Conservation (phyloP, 176 grass and related monocot species). For the Puccinellia tenuiflora region DNA sequence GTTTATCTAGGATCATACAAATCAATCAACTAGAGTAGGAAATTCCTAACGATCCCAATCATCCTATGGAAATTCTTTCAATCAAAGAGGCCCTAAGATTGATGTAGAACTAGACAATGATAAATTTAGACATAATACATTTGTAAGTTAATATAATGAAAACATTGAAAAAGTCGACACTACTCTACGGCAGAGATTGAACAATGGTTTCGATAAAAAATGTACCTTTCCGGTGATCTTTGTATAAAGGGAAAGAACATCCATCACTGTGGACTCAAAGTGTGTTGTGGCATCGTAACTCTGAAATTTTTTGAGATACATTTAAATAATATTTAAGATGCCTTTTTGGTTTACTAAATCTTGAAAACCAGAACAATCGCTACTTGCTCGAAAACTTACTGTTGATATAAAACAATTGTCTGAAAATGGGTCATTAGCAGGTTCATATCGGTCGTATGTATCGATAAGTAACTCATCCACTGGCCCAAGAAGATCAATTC, state of each 20-base stretch:
- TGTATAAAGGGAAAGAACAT: too few relatives aligned
- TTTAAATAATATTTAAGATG: neutral
- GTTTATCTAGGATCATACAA: too few relatives aligned
- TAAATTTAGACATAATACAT: neutral
- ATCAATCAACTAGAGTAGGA: too few relatives aligned
- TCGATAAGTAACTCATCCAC: too few relatives aligned
- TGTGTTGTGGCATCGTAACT: too few relatives aligned
- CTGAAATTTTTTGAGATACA: conserved; percentile 23
- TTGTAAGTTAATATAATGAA: neutral
- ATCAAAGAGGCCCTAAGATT: neutral
- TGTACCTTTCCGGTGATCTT: conserved; percentile 95
- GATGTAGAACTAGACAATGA: neutral
- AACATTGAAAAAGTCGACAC: neutral
- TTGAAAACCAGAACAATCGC: neutral
- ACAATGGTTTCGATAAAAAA: neutral
- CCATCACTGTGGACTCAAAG: too few relatives aligned
- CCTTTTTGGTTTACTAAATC: neutral
- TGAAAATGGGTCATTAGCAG: too few relatives aligned
- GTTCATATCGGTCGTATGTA: too few relatives aligned
- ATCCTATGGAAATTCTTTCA: too few relatives aligned
- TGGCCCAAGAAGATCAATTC: too few relatives aligned
- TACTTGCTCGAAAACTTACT: neutral
- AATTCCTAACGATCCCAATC: too few relatives aligned
- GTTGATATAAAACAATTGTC: too few relatives aligned
- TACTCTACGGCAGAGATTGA: neutral